These are phyloP conservation scores for Saccharum spontaneum DNA, from an alignment of 176 grass and related monocot species.

Conservation along the genomic window DNA sequence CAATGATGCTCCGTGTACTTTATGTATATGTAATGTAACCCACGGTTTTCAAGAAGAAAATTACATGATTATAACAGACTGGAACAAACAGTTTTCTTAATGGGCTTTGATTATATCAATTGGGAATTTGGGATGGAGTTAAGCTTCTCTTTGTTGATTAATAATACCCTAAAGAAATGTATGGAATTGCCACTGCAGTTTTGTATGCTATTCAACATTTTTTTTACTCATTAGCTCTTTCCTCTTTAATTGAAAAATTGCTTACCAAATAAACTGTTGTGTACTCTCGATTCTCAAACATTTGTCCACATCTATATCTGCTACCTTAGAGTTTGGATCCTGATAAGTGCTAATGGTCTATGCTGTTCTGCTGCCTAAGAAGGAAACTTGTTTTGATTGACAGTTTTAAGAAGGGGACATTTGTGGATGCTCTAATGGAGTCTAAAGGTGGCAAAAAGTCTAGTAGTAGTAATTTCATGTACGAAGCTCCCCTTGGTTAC, in stretches of 20 bases:
- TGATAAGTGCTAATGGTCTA: neutral
- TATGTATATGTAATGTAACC: neutral
- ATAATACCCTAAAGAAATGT: neutral
- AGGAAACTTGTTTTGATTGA: neutral
- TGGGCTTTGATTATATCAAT: neutral
- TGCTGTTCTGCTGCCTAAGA: neutral
- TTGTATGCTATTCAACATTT: neutral
- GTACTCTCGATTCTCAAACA: neutral
- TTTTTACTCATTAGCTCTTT: neutral
- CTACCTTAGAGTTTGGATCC: neutral
- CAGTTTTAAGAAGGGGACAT: conserved; percentile 19
- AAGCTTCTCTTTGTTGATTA: neutral
- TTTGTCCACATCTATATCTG: neutral
- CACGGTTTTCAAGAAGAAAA: neutral
- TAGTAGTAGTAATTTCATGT: conserved; percentile 68
- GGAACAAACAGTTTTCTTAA: neutral
- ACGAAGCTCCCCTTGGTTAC: conserved; percentile 96
- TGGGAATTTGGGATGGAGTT: neutral
- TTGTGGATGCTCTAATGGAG: conserved; percentile 94
- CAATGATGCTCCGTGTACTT: neutral
- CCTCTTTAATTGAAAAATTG: neutral
- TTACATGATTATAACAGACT: neutral
- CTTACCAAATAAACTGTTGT: neutral
- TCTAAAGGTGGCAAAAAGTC: conserved; percentile 84
- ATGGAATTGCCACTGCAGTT: neutral